These are phyloP conservation scores for Amanita exitialis DNA, from an alignment of 768 basidiomycete species.

Conservation along the genomic window DNA sequence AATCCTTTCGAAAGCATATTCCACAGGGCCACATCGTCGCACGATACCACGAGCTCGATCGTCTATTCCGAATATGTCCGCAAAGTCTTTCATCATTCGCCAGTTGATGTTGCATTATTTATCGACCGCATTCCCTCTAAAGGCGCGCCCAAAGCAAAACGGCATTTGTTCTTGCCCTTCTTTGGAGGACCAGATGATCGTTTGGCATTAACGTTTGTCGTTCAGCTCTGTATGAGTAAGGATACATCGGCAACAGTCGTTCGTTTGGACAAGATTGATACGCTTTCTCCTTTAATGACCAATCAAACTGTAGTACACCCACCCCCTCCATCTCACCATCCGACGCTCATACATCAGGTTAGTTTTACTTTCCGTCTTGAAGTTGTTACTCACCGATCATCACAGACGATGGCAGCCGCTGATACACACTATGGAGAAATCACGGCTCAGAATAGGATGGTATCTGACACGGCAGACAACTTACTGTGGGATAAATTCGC, in stretches of 20 bases:
- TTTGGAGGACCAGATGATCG: conserved; percentile 94
- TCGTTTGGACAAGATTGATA: conserved; percentile 40
- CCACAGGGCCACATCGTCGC: conserved; percentile 35
- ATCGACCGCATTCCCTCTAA: conserved; percentile 51
- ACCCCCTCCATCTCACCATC: not conserved
- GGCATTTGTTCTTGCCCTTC: conserved; percentile 82
- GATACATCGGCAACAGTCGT: conserved; percentile 66
- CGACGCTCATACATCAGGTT: conserved; percentile 1
- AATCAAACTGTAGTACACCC: conserved; percentile 2
- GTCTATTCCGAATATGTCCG: conserved; percentile 82
- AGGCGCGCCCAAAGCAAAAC: conserved; percentile 16
- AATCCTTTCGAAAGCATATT: conserved; percentile 82
- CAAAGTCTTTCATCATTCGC: conserved; percentile 62
- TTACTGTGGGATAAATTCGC: conserved; percentile 65
- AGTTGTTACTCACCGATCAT: not conserved
- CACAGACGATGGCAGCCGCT: conserved; percentile 37
- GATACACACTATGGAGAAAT: conserved; percentile 67
- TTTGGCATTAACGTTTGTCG: conserved; percentile 68
- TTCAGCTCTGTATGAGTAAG: conserved; percentile 62
- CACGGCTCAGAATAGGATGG: conserved; percentile 55
- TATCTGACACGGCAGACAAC: conserved; percentile 78
- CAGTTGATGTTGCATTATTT: conserved; percentile 76
- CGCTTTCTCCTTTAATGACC: conserved; percentile 5
- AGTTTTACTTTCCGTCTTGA: not conserved
- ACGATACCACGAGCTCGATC: conserved; percentile 41